Conservation (phyloP, 768 basidiomycete genomes). For the Lentinula sp. region DNA sequence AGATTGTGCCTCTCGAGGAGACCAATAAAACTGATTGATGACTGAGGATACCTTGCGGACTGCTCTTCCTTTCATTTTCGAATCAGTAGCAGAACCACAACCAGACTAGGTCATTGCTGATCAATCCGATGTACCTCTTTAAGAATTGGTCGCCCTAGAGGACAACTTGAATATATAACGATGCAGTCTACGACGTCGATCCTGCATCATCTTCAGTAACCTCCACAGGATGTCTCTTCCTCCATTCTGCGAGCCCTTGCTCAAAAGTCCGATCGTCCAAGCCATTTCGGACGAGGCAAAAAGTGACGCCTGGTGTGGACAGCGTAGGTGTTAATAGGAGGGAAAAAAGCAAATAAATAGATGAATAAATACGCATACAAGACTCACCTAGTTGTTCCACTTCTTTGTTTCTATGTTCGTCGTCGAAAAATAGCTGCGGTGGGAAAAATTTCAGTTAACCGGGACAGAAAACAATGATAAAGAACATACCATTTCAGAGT, state of each 20-base stretch:
- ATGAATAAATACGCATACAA: background rate
- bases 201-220: background rate
- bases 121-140: no score
- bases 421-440: conserved; percentile 62
- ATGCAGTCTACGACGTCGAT: no score
- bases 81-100: background rate
- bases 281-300: conserved; percentile 64
- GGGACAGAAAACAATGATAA: background rate
- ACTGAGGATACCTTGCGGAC: no score
- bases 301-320: conserved; percentile 61
- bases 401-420: conserved; percentile 57
- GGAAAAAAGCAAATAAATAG: no score
- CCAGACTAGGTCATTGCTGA: no score
- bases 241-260: conserved; percentile 68
- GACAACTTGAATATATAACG: no score
- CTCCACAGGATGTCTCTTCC: conserved; percentile 32
- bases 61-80: no score
- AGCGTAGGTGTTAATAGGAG: no score
- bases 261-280: conserved; percentile 58
- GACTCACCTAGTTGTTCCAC: conserved; percentile 52
- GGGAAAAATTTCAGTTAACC: no score
- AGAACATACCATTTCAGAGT: conserved; percentile 65
- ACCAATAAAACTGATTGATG: no score
- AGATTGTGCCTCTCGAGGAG: no score
- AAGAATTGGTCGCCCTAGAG: no score